Evolutionary conservation across 306 rosid species (phyloP), one percentile per base, ranked within the genome.

Genomic region (Quercus suber): DNA sequence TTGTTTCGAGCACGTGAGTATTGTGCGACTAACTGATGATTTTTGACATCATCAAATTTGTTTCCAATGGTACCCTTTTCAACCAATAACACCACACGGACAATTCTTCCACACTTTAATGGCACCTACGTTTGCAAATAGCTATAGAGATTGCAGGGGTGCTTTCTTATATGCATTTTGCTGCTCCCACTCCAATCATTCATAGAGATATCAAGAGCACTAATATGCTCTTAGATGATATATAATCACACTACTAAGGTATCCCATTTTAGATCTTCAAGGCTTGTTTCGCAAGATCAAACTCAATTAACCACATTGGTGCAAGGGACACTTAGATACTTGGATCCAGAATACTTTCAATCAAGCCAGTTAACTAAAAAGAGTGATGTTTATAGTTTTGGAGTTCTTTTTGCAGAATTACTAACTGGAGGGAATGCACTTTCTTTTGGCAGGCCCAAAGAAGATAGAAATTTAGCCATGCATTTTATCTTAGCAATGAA

Each of bases 291-390:
- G 0, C 4, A 69, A 7, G 89, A 88, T 69, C 85, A 88, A 53
- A 55, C 67, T 5, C 72, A 86, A 12, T 0, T 83, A 18, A 43
- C 74, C n/a, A 86, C 88, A 0, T 28, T 88, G 74, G 87, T 86
- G 37, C 89, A 86, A 82, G 88, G 92, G 21, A 88, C 89, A 3
- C 43, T 86, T 1, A 87, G 89, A 3, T 88, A 86, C 56, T 52
- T 88, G 0, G 86, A 88, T 43, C 89, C 87, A 0, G 85, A 88
- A 14, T 88, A 80, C 33, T 28, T 84, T 67, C 81, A 69, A 0
- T 74, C 86, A 33, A 71, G 77, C 17, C 80, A 84, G 19, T 12
- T 49, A 49, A 49, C 53, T 0, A 17, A 49, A 49, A 49, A 49
- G 17, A 49, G 53, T 49, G 53, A 49, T 49, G 53, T 49, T 49